A percentile compares a stretch with the other conserved stretches of the same genome.
Evolutionary conservation across 495 filamentous ascomycete genomes (phyloP).

Genomic region (Clohesyomyces aquaticus): DNA sequence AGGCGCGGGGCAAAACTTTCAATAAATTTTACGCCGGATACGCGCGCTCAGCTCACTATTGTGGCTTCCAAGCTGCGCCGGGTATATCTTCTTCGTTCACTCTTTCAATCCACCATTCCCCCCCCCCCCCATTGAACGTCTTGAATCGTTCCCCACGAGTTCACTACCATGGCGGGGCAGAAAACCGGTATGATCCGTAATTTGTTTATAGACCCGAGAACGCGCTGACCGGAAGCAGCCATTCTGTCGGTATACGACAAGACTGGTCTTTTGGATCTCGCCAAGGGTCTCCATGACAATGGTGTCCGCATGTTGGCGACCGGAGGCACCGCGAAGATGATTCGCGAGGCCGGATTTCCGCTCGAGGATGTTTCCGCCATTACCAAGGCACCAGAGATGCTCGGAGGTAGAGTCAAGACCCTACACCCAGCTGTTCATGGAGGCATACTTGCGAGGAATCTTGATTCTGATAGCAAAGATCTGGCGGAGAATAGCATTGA

Average conservation of each 20-base stretch:
- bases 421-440: conserved; percentile 65
- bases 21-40: conserved; percentile 1
- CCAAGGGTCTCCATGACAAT: conserved; percentile 88
- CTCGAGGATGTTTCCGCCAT: conserved; percentile 98
- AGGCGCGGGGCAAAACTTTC: conserved; percentile 4
- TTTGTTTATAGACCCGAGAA: neutral
- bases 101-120: conserved; percentile 1
- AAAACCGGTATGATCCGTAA: conserved; percentile 24
- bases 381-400: conserved; percentile 98
- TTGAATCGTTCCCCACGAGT: neutral
- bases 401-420: conserved; percentile 94
- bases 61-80: neutral
- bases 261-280: conserved; percentile 92
- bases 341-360: conserved; percentile 89
- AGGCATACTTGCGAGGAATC: conserved; percentile 88
- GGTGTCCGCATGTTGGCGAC: conserved; percentile 92
- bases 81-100: neutral
- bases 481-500: conserved; percentile 94
- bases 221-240: conserved; percentile 52
- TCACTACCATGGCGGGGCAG: conserved; percentile 30
- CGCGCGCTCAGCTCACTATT: neutral
- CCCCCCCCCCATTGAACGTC: neutral
- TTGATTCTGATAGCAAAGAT: conserved; percentile 92
- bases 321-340: conserved; percentile 91
- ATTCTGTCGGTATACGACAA: conserved; percentile 99